phyloP scores from a whole-genome alignment of 495 filamentous ascomycete genomes.

The Glutinoglossum americanum region DNA sequence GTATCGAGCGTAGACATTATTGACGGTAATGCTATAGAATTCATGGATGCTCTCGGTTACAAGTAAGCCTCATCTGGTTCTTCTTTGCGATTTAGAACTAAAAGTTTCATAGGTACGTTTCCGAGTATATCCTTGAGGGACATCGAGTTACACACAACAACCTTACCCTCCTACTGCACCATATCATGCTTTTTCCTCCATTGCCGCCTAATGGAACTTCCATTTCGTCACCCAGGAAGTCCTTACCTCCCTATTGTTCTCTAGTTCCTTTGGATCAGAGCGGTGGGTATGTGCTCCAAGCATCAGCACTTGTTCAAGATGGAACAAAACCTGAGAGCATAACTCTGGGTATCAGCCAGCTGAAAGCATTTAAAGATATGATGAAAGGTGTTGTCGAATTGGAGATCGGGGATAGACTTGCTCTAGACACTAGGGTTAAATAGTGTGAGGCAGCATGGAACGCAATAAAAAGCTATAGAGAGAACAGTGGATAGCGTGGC shows the following conservation, averaged over 20 bases:
- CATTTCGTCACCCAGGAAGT: constrained; percentile 19
- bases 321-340: constrained; percentile 18
- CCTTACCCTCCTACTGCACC: constrained; percentile 21
- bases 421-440: constrained; percentile 40
- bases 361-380: constrained; percentile 36
- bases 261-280: constrained; percentile 16
- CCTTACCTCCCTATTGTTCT: constrained; percentile 16
- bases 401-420: constrained; percentile 37
- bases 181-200: constrained; percentile 13
- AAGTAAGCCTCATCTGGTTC: constrained; percentile 13
- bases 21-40: constrained; percentile 19
- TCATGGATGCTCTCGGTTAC: constrained; percentile 21
- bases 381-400: constrained; percentile 44
- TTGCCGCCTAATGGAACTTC: constrained; percentile 12
- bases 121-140: constrained; percentile 21
- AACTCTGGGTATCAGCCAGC: constrained; percentile 32
- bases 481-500: background rate
- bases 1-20: constrained; percentile 16
- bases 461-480: background rate
- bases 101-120: constrained; percentile 17
- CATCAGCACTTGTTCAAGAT: constrained; percentile 20
- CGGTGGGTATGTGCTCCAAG: constrained; percentile 20
- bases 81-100: constrained; percentile 1
- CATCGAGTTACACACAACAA: constrained; percentile 23
- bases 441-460: constrained; percentile 6